Evolutionary conservation across 768 basidiomycete species (phyloP), one percentile per base, ranked within the genome.

Genomic region (Tricholoma sp.): DNA sequence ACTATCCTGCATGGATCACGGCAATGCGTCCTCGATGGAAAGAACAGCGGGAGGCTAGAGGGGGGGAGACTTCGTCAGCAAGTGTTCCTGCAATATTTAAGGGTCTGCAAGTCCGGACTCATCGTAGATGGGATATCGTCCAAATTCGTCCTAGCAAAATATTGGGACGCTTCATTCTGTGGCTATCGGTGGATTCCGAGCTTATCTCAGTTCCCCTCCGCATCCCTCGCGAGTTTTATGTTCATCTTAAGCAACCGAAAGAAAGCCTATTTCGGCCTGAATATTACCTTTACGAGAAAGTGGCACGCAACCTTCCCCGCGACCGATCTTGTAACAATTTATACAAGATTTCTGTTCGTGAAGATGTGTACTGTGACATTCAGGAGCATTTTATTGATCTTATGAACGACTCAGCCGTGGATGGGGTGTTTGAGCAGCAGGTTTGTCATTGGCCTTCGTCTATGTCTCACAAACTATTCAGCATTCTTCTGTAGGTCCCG

Each of bases 341-440:
- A 1, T 96, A 91, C 76, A 88, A 86, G 63, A 75, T 98, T 24
- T 74, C 81, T 10, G 91, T 94, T 21, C 81, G 86, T 31, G 97
- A 98, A 67, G 86, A 89, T 5, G 73, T 87, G 14, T 99, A 90
- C 71, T 78, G 88, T 29, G 84, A 89, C 29, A 90, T 88, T 29
- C 88, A 92, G 63, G 88, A 92, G 56, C 92, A 97, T 68, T 98
- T 98, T 66, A 86, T 93, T 16, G 88, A 94, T 67, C 77, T 98
- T 51, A 91, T 84, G 57, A 97, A 97, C 66, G 91, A 95, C 64
- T 91, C 95, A 0, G 93, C 91, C 66, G 92, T 98, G 8, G 94
- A 98, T 63, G 94, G 93, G 1, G 89, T 97, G 3, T 99, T 88
- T 65, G 97, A 99, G 72, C 79, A 88, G 18, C 94, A 98, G 81